Evolutionary conservation across 495 filamentous ascomycete genomes (phyloP).

Genomic region (Penicillium argentinense): DNA sequence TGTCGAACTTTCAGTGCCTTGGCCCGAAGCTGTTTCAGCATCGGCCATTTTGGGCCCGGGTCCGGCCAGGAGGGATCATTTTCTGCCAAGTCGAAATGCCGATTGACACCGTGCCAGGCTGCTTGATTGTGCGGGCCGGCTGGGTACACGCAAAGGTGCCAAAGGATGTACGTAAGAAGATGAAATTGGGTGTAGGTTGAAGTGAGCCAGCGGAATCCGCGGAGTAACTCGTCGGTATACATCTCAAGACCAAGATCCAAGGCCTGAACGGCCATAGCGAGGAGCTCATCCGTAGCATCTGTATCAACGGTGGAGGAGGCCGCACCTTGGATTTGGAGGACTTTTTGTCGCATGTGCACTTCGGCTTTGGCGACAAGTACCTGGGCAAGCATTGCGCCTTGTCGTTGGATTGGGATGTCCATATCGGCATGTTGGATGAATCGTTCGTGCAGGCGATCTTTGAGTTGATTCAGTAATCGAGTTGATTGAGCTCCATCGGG

Average conservation of each 20-base stretch:
- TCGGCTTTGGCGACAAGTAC: conserved; percentile 25
- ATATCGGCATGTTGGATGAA: conserved; percentile 28
- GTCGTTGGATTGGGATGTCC: conserved; percentile 34
- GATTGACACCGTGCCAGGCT: conserved; percentile 23
- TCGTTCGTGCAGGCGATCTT: conserved; percentile 13
- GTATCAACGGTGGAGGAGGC: conserved; percentile 1
- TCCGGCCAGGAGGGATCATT: conserved; percentile 12
- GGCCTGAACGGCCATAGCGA: conserved; percentile 17
- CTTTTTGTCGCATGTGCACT: conserved; percentile 26
- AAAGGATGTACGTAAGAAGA: conserved; percentile 31
- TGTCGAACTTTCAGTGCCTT: conserved; percentile 26
- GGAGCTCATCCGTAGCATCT: conserved; percentile 11
- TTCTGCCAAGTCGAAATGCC: conserved; percentile 16
- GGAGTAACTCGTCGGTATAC: conserved; percentile 28
- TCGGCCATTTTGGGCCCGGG: conserved; percentile 23
- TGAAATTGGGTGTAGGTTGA: conserved; percentile 31
- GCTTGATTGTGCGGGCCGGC: conserved; percentile 11
- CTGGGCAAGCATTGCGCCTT: conserved; percentile 22
- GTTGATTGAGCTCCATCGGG: conserved; percentile 15
- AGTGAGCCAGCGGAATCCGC: conserved; percentile 28
- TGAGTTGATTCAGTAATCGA: conserved; percentile 20
- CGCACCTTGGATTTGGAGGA: conserved; percentile 13
- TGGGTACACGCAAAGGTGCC: conserved; percentile 32
- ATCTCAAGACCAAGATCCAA: conserved; percentile 22
- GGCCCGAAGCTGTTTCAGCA: conserved; percentile 21